Percentiles rank a stretch among this genome's conserved stretches.
phyloP scores from a whole-genome alignment of 2,329 filamentous ascomycete genomes.

The Dothistroma pini region DNA sequence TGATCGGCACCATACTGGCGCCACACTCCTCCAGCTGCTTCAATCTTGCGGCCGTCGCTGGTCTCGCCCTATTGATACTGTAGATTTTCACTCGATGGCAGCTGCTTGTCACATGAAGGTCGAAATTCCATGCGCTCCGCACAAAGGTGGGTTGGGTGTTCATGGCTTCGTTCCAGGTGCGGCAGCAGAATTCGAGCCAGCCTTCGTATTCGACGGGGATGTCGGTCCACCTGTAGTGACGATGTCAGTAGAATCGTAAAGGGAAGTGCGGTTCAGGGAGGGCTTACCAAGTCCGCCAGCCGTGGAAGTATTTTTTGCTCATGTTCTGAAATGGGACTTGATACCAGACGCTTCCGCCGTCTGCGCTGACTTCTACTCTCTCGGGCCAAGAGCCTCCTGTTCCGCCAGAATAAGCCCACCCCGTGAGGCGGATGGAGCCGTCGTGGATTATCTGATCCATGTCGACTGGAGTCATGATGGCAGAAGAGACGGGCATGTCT shows the following conservation, averaged over 20 bases:
- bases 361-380: slow-evolving; percentile 59
- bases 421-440: slow-evolving; percentile 54
- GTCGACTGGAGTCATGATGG: slow-evolving; percentile 61
- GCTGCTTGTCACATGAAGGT: slow-evolving; percentile 60
- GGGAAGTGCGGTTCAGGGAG: too few species aligned
- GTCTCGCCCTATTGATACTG: slow-evolving; percentile 56
- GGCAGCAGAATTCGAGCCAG: slow-evolving; percentile 45
- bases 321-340: slow-evolving; percentile 58
- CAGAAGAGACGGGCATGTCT: slow-evolving; percentile 66
- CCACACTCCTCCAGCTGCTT: slow-evolving; percentile 50
- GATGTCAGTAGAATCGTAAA: too few species aligned
- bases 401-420: slow-evolving; percentile 43
- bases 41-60: slow-evolving; percentile 49
- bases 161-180: slow-evolving; percentile 46
- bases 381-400: slow-evolving; percentile 48
- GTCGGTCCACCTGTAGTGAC: slow-evolving; percentile 42
- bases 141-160: slow-evolving; percentile 46
- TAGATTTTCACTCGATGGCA: slow-evolving; percentile 61
- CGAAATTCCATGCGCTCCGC: slow-evolving; percentile 57
- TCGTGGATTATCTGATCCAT: slow-evolving; percentile 61
- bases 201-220: slow-evolving; percentile 55
- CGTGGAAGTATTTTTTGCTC: slow-evolving; percentile 58
- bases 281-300: slow-evolving; percentile 59
- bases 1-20: slow-evolving; percentile 51
- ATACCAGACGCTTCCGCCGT: slow-evolving; percentile 64